Evolutionary conservation across 345 rosid species (phyloP), one percentile per base, ranked within the genome.

Genomic region (Camelina neglecta): DNA sequence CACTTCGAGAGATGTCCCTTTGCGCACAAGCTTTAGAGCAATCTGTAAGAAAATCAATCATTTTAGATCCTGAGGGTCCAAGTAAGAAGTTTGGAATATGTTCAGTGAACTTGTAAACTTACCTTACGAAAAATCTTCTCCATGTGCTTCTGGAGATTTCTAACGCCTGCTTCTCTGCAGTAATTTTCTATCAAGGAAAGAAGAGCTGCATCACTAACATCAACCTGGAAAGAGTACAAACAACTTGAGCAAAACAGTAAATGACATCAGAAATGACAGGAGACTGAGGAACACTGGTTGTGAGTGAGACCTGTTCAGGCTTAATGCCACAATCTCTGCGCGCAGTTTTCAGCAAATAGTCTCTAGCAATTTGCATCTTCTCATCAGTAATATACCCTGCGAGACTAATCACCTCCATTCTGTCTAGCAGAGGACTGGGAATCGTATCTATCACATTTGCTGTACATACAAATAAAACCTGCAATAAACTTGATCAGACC

Each of bases 391-490:
- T 87, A 77, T 93, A 93, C n/a, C 98, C 97, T 39, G 97, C 88
- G 71, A 93, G 85, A 70, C 87, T 75, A 74, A 93, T 88, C 51
- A 93, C 96, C 82, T 93, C 98, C 98, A 91, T 93, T 77, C 98
- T 88, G 75, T 93, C 98, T 82, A 93, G 82, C 50, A 91, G 97
- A 69, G 98, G 97, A 49, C 72, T 80, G 8, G 98, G 97, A 74
- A 93, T 93, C 77, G 26, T 91, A 51, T 89, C 93, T 60, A 85
- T 71, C 51, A 87, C 98, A 81, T 93, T 93, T 75, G 98, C 97
- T 7, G 98, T 93, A 88, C 98, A 93, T 36, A 93, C 97, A 79
- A 93, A 93, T n/a, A 91, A 85, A 71, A 93, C 98, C 98, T 93
- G 89, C 73, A 80, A 76, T 9, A 47, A 65, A 31, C 15, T 49